Evolutionary conservation across 2,329 filamentous ascomycete species (phyloP), one percentile per base, ranked within the genome.

Genomic region (Colletotrichum liriopes): DNA sequence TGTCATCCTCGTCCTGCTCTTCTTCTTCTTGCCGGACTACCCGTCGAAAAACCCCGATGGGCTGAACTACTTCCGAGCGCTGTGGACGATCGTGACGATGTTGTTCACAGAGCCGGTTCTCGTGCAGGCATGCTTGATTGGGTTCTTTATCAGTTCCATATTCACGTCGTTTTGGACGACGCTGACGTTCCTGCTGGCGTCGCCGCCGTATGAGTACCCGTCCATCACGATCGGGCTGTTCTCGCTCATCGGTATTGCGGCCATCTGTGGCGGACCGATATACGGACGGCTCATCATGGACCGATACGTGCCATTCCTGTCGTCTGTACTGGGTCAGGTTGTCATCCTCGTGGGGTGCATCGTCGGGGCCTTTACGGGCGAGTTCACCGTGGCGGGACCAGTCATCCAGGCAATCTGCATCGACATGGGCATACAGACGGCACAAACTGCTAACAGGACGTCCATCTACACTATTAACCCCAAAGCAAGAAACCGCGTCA

Each of bases 1-100:
- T 76, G 77, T 90, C 11, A 91, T 96, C 73, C 88, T 92, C 67
- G 74, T 84, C 8, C 81, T 92, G 0, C 87, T 96, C 7, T 95
- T 89, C 84, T 79, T 91, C 55, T 93, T 91, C 80, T 92, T 96
- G 91, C 93, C 93, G 0, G 93, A 95, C 79, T 96, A 96, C 75
- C 94, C 93, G 0, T 87, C 89, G 1, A 93, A 93, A 5, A 95
- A 95, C 77, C 90, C 90, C 0, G 82, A 84, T 1, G 89, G 90
- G 0, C 81, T 92, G 18, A 89, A 89, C 72, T 96, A 95, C 79
- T 87, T 90, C 73, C 82, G 84, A 1, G 90, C 93, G 74, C 84
- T 96, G 3, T 87, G 86, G 80, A 89, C 87, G 39, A 94, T 96
- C 32, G 77, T 90, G 2, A 81, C 86, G 35, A 89, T 96, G 81